Evolutionary conservation across 2,329 filamentous ascomycete species (phyloP), one percentile per base, ranked within the genome.

Genomic region (Didymella pomorum): DNA sequence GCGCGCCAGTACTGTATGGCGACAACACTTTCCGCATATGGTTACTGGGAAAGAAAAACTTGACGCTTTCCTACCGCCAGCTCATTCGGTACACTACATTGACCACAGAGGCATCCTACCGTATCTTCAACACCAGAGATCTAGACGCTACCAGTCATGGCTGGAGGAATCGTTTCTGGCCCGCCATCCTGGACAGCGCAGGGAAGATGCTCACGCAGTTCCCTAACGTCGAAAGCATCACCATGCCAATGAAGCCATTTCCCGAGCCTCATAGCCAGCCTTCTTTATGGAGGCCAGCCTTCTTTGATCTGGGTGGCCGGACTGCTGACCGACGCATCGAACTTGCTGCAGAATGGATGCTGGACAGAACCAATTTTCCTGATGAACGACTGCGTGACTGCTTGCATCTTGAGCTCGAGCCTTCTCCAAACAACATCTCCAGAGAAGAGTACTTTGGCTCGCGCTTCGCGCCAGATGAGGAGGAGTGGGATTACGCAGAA

Each of bases 1-100:
- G 73, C 10, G 71, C 71, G 4, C 76, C 77, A 2, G 74, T 84
- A 5, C 73, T 85, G 4, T 85, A 84, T 58, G 76, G 78, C 26
- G 61, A 64, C 18, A 84, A 84, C 63, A 76, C 74, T 23, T 84
- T 84, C 72, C 62, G 65, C 1, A 44, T 73, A 12, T 72, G 67
- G 58, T 61, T 56, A 4, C 31, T 64, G 21, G 60, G 33, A 25
- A 52, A 65, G 11, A 37, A 52, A 0, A 52, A 60, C 2, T 39
- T 53, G n/a, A 62, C 65, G 1, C 53, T 56, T 1, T 18, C 44
- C 1, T 73, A 73, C 43, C 55, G 60, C 14, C 47, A 49, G 21
- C 46, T 72, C 4, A 62, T 76, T 5, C 62, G 63, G 6, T 65
- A 71, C 28, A 58, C 73, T 9, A 60, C 58, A 0, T 65, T 71